Evolutionary conservation across 129 eudicot species (phyloP), one percentile per base, ranked within the genome.

Genomic region (Flaveria bidentis): DNA sequence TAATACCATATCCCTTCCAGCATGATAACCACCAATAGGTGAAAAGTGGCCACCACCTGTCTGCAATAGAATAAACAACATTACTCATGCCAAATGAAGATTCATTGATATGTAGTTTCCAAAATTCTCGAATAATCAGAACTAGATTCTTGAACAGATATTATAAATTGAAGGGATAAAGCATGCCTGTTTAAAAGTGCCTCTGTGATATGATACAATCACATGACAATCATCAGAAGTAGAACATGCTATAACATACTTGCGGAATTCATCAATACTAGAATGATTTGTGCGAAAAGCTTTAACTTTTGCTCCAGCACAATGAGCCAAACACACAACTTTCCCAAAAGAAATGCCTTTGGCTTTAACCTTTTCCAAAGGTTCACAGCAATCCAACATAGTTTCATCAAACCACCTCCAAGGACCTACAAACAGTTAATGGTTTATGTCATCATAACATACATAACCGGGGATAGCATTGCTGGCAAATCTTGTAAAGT

Each of bases 381-480:
- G 95, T 86, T 95, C 99, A 16, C 97, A 91, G 26, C 97, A 91
- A 75, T 91, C 97, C 83, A 95, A 64, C 99, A 95, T 95, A 50
- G 96, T 83, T 83, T 95, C 99, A 86, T 95, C 99, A 82, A 88
- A 95, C 99, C 99, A 95, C 83, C 99, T 89, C 99, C 93, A 89
- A 4, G 98, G 98, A 77, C 93, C 96, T 89, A 76, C 13, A 77
- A 25, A 56, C 9, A 25, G 15, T 57, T 25, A 30, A 39, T 47
- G 17, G 23, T 3, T 42, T 52, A 42, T 14, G 52, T 76, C 28
- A 46, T 53, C 52, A 36, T 41, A 66, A 41, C 51, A 66, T 42
- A 36, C 41, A 36, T 7, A 36, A 36, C 41, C 6, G 8, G 8
- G 41, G 41, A 36, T 36, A 36, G 41, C 41, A 36, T 36, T 36